Evolutionary conservation across 345 rosid genomes (phyloP).

Genomic region (Clarkia xantiana): DNA sequence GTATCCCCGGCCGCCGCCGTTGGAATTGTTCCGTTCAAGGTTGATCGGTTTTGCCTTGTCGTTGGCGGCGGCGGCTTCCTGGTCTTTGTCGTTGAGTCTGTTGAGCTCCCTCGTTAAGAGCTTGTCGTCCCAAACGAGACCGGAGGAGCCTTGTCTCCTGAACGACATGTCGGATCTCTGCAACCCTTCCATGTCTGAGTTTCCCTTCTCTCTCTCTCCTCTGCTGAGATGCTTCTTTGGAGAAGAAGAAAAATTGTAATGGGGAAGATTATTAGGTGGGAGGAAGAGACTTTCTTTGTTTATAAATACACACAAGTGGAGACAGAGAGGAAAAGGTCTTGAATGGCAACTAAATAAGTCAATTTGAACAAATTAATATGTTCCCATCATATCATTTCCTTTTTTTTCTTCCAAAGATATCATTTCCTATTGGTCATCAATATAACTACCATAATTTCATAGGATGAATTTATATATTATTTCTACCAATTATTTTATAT

Average conservation of each 20-base stretch:
- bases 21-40: conserved; percentile 46
- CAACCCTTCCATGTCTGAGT: conserved; percentile 54
- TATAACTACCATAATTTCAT: too few species aligned
- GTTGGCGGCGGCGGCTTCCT: conserved; percentile 21
- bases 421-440: too few species aligned
- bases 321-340: too few species aligned
- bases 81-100: conserved; percentile 12
- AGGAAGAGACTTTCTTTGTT: too few species aligned
- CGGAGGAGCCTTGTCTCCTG: conserved; percentile 89
- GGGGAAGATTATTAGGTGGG: not conserved
- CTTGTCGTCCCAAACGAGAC: conserved; percentile 78
- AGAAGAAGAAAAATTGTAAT: not conserved
- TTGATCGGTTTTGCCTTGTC: conserved; percentile 16
- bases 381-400: too few species aligned
- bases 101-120: conserved; percentile 43
- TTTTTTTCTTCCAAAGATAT: too few species aligned
- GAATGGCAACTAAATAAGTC: too few species aligned
- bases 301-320: too few species aligned
- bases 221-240: not conserved
- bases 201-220: conserved; percentile 5
- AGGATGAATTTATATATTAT: too few species aligned
- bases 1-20: conserved; percentile 53
- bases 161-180: conserved; percentile 85
- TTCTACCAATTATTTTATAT: too few species aligned
- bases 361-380: too few species aligned